Evolutionary conservation across 1,139 yeast genomes (phyloP).

Genomic region (Spencermartinsiella ligniputridi): DNA sequence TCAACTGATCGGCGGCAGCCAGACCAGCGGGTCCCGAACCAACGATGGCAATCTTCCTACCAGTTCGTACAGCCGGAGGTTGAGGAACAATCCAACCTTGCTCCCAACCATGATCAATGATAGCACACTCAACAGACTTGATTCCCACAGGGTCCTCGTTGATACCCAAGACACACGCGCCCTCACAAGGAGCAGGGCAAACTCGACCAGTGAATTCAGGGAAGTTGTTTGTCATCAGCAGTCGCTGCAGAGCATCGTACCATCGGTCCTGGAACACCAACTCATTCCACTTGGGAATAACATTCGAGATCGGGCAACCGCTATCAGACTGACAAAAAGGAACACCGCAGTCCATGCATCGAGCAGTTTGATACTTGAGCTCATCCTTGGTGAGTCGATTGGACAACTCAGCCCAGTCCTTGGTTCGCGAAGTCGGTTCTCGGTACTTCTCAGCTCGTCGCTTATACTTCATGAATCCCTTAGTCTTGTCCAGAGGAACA

Average conservation of each 20-base stretch:
- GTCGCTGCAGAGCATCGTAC: conserved; percentile 89
- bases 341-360: conserved; percentile 99
- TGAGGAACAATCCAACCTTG: conserved; percentile 93
- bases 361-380: conserved; percentile 87
- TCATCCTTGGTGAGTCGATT: conserved; percentile 79
- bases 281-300: conserved; percentile 98
- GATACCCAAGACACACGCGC: conserved; percentile 94
- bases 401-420: conserved; percentile 92
- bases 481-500: conserved; percentile 69
- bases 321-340: conserved; percentile 98
- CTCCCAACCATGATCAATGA: conserved; percentile 92
- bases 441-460: conserved; percentile 87
- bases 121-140: conserved; percentile 93
- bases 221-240: conserved; percentile 95
- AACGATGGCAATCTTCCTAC: conserved; percentile 76
- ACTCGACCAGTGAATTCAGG: conserved; percentile 98
- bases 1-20: conserved; percentile 94
- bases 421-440: conserved; percentile 66
- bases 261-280: conserved; percentile 92
- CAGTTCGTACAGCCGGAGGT: conserved; percentile 77
- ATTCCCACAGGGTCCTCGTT: conserved; percentile 95
- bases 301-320: conserved; percentile 96
- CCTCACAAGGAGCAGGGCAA: conserved; percentile 99
- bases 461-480: conserved; percentile 91
- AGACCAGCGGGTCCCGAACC: conserved; percentile 98